Conservation (phyloP, 179 eudicot species). For the Patellifolia procumbens region DNA sequence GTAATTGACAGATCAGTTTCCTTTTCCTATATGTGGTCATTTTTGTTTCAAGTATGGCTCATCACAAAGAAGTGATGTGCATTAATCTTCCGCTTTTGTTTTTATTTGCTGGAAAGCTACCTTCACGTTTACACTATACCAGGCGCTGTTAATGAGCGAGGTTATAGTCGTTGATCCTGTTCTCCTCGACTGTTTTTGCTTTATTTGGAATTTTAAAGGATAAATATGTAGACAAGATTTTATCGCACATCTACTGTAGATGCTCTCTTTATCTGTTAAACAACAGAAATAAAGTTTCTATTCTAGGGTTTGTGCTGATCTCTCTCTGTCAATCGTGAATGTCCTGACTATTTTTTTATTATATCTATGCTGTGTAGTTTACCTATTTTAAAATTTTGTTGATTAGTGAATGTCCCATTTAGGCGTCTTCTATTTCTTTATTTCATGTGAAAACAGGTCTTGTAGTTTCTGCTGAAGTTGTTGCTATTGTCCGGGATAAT, state of each 20-base stretch:
- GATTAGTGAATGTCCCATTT: conserved; percentile 11
- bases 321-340: not conserved
- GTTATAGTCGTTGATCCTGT: not conserved
- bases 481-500: not conserved
- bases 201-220: not conserved
- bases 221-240: not conserved
- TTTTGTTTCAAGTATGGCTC: not conserved
- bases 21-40: not conserved
- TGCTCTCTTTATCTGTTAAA: not conserved
- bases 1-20: not conserved
- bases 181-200: not conserved
- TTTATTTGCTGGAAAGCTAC: not conserved
- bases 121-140: not conserved
- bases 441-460: not conserved
- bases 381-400: conserved; percentile 2
- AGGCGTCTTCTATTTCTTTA: not conserved
- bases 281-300: not conserved
- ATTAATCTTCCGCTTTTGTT: not conserved
- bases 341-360: not conserved
- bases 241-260: not conserved
- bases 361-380: not conserved
- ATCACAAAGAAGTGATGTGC: not conserved
- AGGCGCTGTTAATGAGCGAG: not conserved
- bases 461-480: not conserved
- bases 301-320: not conserved